Conservation (phyloP, 2,329 filamentous ascomycete species). For the Talaromyces sp. region DNA sequence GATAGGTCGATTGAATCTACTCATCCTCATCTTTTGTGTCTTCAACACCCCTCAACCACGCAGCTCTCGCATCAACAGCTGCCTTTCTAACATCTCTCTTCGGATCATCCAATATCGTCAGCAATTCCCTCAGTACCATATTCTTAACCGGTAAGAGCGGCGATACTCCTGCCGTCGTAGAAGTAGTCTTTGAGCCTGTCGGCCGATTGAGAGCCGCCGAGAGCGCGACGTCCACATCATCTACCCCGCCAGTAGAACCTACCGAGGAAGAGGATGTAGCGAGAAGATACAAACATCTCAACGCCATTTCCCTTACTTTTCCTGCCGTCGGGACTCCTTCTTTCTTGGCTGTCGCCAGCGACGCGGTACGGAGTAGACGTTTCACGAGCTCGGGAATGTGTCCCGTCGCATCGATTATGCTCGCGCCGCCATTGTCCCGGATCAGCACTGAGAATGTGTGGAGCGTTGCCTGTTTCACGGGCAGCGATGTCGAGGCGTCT, state of each 20-base stretch:
- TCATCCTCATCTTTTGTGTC: constrained; percentile 53
- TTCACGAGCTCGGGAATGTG: constrained; percentile 57
- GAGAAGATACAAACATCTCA: constrained; percentile 39
- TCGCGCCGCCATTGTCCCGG: constrained; percentile 50
- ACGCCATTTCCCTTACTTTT: constrained; percentile 32
- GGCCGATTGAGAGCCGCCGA: constrained; percentile 6
- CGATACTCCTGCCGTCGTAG: constrained; percentile 28
- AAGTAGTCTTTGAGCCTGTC: constrained; percentile 3
- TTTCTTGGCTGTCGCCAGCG: constrained; percentile 21
- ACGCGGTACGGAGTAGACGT: constrained; percentile 51
- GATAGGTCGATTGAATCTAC: neutral
- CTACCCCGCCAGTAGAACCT: neutral
- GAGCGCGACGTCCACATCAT: constrained; percentile 11
- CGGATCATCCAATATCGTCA: constrained; percentile 57
- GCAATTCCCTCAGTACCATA: constrained; percentile 55
- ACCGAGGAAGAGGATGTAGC: constrained; percentile 23
- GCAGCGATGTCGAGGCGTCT: constrained; percentile 15
- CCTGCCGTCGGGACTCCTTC: constrained; percentile 9
- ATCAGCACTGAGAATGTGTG: constrained; percentile 58
- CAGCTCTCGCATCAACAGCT: constrained; percentile 59
- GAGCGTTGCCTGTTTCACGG: constrained; percentile 60
- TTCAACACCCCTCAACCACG: constrained; percentile 57
- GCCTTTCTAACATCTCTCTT: constrained; percentile 61
- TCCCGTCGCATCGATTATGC: constrained; percentile 50
- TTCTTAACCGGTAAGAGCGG: constrained; percentile 56